These are phyloP conservation scores for Dimocarpus longan DNA, from an alignment of 345 rosid genomes.

Conservation along the genomic window DNA sequence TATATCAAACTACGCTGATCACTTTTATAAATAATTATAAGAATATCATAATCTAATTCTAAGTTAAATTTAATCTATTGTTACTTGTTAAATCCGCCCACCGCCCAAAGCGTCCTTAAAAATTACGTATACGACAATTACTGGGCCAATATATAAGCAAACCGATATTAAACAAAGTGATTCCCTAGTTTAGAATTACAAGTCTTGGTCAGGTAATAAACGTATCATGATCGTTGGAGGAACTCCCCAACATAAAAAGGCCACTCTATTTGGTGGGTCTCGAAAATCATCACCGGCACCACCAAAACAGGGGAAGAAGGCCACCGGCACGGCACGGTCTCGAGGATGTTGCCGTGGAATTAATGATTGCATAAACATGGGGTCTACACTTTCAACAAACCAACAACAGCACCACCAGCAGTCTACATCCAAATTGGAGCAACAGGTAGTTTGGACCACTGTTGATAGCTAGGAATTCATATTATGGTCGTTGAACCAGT, in stretches of 20 bases:
- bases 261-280: constrained; percentile 7
- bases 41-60: background rate
- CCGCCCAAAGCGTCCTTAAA: constrained; percentile 25
- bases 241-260: constrained; percentile 20
- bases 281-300: constrained; percentile 18
- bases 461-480: background rate
- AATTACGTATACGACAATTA: constrained; percentile 4
- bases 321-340: background rate
- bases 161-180: background rate
- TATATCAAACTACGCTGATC: background rate
- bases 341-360: constrained; percentile 24
- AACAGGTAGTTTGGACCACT: constrained; percentile 36
- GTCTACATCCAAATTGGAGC: constrained; percentile 29
- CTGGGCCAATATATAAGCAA: background rate
- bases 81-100: constrained; percentile 21
- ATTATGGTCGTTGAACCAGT: background rate
- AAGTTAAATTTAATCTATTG: background rate
- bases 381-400: constrained; percentile 20
- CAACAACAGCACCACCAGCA: constrained; percentile 19
- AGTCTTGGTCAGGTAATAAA: background rate
- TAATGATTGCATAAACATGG: constrained; percentile 30
- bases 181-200: background rate
- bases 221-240: constrained; percentile 25
- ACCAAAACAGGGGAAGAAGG: background rate
- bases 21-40: background rate